phyloP scores from a whole-genome alignment of 768 basidiomycete genomes.

The Porphyrellus cyaneotinctus region DNA sequence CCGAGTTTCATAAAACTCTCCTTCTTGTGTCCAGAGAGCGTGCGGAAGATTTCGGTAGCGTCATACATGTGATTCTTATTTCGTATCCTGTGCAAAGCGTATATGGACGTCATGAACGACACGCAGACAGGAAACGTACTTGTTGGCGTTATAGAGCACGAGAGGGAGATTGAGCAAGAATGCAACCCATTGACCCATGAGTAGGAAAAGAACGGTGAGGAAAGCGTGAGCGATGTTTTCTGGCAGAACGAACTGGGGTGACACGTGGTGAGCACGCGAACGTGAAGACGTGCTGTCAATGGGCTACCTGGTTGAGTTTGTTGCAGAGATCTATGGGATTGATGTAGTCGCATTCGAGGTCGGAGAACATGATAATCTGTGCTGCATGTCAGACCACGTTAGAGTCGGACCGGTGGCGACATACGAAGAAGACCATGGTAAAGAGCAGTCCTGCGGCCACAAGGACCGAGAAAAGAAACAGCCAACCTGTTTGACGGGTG shows the following conservation, averaged over 20 bases:
- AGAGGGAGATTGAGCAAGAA: conserved; percentile 89
- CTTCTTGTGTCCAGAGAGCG: conserved; percentile 90
- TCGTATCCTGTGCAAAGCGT: conserved; percentile 58
- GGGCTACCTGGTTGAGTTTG: conserved; percentile 90
- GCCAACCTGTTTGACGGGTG: conserved; percentile 63
- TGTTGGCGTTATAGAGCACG: conserved; percentile 88
- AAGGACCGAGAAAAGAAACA: conserved; percentile 95
- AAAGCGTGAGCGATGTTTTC: conserved; percentile 95
- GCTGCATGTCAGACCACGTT: background rate
- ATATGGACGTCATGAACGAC: background rate
- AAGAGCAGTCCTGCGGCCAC: conserved; percentile 93
- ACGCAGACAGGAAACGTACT: conserved; percentile 49
- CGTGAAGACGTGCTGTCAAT: background rate
- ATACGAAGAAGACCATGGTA: conserved; percentile 99
- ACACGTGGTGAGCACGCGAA: background rate
- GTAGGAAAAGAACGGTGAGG: conserved; percentile 85
- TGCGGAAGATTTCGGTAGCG: conserved; percentile 98
- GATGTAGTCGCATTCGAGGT: conserved; percentile 99
- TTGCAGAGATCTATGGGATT: conserved; percentile 99
- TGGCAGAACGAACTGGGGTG: conserved; percentile 86
- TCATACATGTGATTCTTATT: conserved; percentile 98
- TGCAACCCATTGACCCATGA: conserved; percentile 93
- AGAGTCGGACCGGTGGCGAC: conserved; percentile 32
- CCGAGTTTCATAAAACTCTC: conserved; percentile 94
- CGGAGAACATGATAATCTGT: conserved; percentile 99